These are phyloP conservation scores for Phytophthora tubulina DNA, from an alignment of 352 stramenopile genomes.

Conservation along the genomic window DNA sequence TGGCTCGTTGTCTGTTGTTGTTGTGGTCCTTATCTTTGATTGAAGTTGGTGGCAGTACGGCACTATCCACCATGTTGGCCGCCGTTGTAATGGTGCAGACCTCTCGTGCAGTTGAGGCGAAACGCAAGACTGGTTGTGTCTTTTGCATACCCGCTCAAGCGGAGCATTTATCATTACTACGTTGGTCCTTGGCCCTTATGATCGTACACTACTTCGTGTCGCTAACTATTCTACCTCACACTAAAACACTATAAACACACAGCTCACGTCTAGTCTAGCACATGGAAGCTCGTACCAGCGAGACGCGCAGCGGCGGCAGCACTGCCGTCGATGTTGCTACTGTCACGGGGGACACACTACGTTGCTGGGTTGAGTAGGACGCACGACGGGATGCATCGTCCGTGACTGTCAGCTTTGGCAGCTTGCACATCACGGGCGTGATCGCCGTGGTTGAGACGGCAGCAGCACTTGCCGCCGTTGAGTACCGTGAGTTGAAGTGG, in stretches of 20 bases:
- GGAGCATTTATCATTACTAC: constrained; percentile 26
- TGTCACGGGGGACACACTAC: constrained; percentile 41
- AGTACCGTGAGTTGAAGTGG: constrained; percentile 28
- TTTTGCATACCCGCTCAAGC: neutral
- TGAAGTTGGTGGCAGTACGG: constrained; percentile 18
- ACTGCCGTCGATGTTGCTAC: constrained; percentile 44
- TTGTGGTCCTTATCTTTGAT: constrained; percentile 4
- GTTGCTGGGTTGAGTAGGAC: constrained; percentile 32
- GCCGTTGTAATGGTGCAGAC: constrained; percentile 7
- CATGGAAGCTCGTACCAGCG: constrained; percentile 52
- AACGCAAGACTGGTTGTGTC: constrained; percentile 26
- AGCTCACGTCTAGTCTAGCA: constrained; percentile 31
- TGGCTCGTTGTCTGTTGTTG: constrained; percentile 8
- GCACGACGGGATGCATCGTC: constrained; percentile 35
- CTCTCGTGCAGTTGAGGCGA: constrained; percentile 22
- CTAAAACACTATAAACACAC: constrained; percentile 34
- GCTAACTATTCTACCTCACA: constrained; percentile 38
- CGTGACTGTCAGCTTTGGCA: constrained; percentile 41
- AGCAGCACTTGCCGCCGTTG: constrained; percentile 10
- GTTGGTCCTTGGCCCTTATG: constrained; percentile 16
- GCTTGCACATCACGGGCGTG: constrained; percentile 40
- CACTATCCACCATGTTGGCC: neutral
- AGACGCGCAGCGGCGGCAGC: constrained; percentile 54
- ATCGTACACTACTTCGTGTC: constrained; percentile 41
- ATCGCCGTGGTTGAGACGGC: constrained; percentile 15